Evolutionary conservation across 73 alveolate species (phyloP).

Genomic region (Paramecium sonneborni): DNA sequence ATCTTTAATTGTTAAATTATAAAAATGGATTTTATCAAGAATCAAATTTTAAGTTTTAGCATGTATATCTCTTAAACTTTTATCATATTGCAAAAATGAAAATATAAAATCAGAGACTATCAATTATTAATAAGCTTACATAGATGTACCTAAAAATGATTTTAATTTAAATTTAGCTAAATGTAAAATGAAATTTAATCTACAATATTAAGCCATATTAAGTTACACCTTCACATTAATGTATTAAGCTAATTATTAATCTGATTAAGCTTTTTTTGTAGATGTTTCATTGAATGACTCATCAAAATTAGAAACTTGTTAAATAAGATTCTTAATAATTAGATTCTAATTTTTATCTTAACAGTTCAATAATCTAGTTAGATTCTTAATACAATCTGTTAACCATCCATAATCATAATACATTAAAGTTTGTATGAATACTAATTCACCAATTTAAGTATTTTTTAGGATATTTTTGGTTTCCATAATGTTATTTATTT

Average conservation of each 20-base stretch:
- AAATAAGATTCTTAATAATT: not conserved
- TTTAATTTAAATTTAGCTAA: not conserved
- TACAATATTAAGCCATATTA: not conserved
- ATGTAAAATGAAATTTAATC: not conserved
- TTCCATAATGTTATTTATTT: not conserved
- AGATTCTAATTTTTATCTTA: not conserved
- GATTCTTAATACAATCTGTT: not conserved
- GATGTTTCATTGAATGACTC: not conserved
- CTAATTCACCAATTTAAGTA: not conserved
- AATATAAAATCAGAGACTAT: not conserved
- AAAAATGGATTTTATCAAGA: not conserved
- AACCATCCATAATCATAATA: constrained; percentile 4
- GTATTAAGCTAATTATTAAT: not conserved
- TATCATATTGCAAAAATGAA: not conserved
- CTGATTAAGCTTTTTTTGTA: not conserved
- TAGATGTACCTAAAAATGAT: not conserved
- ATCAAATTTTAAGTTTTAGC: not conserved
- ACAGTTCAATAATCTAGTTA: not conserved
- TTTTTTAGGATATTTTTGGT: not conserved
- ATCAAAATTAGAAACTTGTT: not conserved
- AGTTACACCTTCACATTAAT: not conserved
- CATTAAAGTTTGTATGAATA: not conserved
- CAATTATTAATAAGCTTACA: not conserved
- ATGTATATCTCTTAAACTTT: not conserved
- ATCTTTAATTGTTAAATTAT: not conserved